Conservation (phyloP, 2,329 filamentous ascomycete species). For the Alternaria sp. region DNA sequence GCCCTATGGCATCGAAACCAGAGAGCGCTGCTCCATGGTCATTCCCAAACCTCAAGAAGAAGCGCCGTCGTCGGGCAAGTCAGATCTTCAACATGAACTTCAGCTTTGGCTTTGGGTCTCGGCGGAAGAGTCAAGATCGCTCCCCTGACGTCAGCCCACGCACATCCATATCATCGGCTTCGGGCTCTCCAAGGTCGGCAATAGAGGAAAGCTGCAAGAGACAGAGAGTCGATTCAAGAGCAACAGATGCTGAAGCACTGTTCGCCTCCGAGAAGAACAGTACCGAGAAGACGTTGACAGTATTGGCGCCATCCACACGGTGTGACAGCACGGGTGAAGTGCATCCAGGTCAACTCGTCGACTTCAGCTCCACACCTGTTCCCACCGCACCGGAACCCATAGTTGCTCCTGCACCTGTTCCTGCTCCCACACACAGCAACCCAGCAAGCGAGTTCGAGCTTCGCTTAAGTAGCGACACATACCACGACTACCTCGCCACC, state of each 20-base stretch:
- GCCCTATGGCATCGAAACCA: neutral
- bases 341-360: conserved; percentile 18
- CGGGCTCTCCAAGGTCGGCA: neutral
- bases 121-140: conserved; percentile 6
- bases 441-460: conserved; percentile 6
- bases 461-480: conserved; percentile 1
- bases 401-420: neutral
- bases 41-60: conserved; percentile 12
- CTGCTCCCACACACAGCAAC: neutral
- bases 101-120: conserved; percentile 12
- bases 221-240: conserved; percentile 17
- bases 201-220: conserved; percentile 14
- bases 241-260: neutral
- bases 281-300: neutral
- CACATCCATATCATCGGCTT: conserved; percentile 14
- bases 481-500: conserved; percentile 14
- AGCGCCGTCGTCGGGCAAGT: conserved; percentile 4
- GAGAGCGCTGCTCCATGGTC: conserved; percentile 7
- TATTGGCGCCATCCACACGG: neutral
- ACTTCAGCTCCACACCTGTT: conserved; percentile 9
- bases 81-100: conserved; percentile 21
- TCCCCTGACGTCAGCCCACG: conserved; percentile 20
- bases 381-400: neutral
- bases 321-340: conserved; percentile 3
- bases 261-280: neutral